Evolutionary conservation across 208 protist species (phyloP).

Genomic region (Leishmania braziliensis): DNA sequence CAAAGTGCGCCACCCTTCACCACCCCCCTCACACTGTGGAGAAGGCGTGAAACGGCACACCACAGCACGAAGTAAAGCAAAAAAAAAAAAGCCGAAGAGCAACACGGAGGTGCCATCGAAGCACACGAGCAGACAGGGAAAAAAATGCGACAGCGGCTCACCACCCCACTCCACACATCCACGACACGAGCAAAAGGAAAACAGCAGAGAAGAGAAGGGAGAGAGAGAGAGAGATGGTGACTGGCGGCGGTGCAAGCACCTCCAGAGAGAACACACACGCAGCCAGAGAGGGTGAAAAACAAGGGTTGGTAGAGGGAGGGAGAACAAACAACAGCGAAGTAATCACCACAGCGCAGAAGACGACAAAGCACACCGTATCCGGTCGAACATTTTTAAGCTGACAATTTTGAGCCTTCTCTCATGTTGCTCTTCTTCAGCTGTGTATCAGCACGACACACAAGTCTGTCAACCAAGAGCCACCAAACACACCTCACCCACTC

Average conservation of each 20-base stretch:
- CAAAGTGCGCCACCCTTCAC: neutral
- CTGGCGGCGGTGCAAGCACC: too few relatives aligned
- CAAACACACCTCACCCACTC: neutral
- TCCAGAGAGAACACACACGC: too few relatives aligned
- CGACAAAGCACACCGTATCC: neutral
- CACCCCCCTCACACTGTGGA: neutral
- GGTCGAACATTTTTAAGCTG: too few relatives aligned
- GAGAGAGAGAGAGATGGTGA: too few relatives aligned
- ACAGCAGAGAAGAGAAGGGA: too few relatives aligned
- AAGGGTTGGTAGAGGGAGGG: too few relatives aligned
- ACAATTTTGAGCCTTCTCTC: too few relatives aligned
- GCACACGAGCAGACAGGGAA: neutral
- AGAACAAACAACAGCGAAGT: neutral
- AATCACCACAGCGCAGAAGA: neutral
- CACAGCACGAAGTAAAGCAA: neutral
- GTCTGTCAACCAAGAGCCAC: neutral
- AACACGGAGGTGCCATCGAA: neutral
- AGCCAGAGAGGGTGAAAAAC: too few relatives aligned
- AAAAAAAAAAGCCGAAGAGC: conserved; percentile 3
- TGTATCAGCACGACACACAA: neutral
- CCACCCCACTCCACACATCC: neutral
- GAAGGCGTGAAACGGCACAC: neutral
- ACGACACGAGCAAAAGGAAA: too few relatives aligned
- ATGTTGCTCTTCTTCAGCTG: neutral
- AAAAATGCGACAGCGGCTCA: neutral